Base-by-base conservation (phyloP, 2,329 filamentous ascomycete genomes). In the Stachybotrys chartarum region DNA sequence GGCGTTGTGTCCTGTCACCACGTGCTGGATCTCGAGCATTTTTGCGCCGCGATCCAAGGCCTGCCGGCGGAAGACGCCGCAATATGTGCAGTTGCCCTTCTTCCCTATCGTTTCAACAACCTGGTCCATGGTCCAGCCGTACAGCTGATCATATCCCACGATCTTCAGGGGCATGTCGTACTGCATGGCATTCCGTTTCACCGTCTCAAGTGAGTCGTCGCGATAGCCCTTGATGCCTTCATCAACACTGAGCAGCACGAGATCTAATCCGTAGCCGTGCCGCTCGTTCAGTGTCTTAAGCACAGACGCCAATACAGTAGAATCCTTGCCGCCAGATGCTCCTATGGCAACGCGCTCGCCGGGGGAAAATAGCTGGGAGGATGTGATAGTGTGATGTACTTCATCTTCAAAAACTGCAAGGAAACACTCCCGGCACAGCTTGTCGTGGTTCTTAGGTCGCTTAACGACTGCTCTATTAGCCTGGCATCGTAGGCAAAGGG, bases 61-160 rank as follows among this genome's bases (percentile, higher is more conserved):
- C 74, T 99, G 94, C 56, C 95, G 82, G 54, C 94, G 81, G 68
- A 99, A 99, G 17, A 99, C 94, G 14, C 94, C 94, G 66, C 94
- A 99, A 67, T 99, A 99, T 32, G 95, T 99, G 79, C 94, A 99
- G 72, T 99, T 99, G 32, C 93, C 92, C 72, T 97, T 97, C 76
- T 97, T 97, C 14, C 94, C 94, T 52, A 99, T 89, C 51, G 93
- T 90, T 65, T 92, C 89, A 5, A 99, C 95, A 10, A 99, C 94
- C 67, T 97, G 91, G 67, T 99, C 94, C 94, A 99, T 99, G 1
- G 92, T 97, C 94, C 94, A 99, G 8, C 93, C 94, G 69, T 99
- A 99, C 10, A 99, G 78, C 66, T 97, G 89, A 54, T 87, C 87
- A 66, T 99, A 99, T 52, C 93, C 91, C 52, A 99, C 84, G 55